Base-by-base conservation (phyloP, 768 basidiomycete genomes). In the Tricholoma furcatifolium region DNA sequence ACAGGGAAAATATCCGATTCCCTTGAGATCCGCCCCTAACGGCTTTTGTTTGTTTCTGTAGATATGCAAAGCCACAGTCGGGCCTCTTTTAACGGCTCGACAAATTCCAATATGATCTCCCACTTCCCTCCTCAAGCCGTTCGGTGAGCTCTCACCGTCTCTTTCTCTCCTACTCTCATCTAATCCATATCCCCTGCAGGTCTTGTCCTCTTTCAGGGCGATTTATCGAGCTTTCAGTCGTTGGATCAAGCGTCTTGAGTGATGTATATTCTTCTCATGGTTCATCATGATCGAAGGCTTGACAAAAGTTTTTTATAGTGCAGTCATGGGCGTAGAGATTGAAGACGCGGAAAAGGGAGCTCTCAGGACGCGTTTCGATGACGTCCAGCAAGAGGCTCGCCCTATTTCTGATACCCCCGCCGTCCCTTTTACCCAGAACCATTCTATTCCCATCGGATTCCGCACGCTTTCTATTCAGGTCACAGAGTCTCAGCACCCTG, bases 381-480 rank as follows among this genome's bases (percentile, higher is more conserved):
- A 46, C 39, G 14, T 17, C 12, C 12, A 23, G 12, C 21, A 43
- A n/a, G 43, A 35, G 2, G 12, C 43, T 6, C 42, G 34, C n/a
- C 46, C 46, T 6, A 41, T 48, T 2, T 32, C 46, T 12, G 40
- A 27, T 18, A 47, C 47, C 10, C 46, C 36, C 1, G 46, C 53
- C 1, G 46, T 46, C 34, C 48, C 36, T 2, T 6, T 20, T 24
- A 24, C 41, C 34, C 83, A 0, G 17, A 47, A 55, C 7, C 56
- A 41, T 20, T 58, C 59, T 9, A 43, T 56, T 18, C 60, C 60
- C 4, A 61, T 61, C 38, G 57, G 54, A 27, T 61, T 61, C 32
- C 60, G 60, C 27, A 61, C 60, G 3, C 60, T 61, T 43, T 61
- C 60, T 17, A 61, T 61, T 34, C 60, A 61, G 5, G 57, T 61